These are phyloP conservation scores for Pneumocystis carinii DNA, from an alignment of 1,139 yeast genomes.

Conservation along the genomic window DNA sequence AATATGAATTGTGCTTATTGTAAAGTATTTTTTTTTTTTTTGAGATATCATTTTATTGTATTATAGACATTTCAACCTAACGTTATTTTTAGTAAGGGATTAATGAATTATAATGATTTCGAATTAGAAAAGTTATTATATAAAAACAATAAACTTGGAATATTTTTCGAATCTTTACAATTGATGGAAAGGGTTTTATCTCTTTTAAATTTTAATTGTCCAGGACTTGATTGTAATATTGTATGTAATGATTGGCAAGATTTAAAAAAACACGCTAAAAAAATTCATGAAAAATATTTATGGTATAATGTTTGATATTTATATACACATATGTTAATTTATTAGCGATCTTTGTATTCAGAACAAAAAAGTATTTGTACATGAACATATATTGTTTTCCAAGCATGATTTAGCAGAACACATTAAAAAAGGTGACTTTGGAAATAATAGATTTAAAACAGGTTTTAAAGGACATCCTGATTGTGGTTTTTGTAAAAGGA, in stretches of 20 bases:
- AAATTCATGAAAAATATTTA: slow-evolving; percentile 38
- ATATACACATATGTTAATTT: neutral
- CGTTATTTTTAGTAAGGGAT: slow-evolving; percentile 44
- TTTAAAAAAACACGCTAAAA: slow-evolving; percentile 49
- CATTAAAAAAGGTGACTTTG: slow-evolving; percentile 43
- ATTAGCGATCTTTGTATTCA: slow-evolving; percentile 45
- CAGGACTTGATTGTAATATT: slow-evolving; percentile 31
- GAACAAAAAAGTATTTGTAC: slow-evolving; percentile 61
- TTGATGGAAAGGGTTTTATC: slow-evolving; percentile 32
- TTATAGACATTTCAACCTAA: slow-evolving; percentile 38
- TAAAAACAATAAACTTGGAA: slow-evolving; percentile 21
- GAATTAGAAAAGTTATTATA: slow-evolving; percentile 24
- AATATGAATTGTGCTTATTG: slow-evolving; percentile 71
- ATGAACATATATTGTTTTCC: slow-evolving; percentile 51
- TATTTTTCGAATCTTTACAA: slow-evolving; percentile 21
- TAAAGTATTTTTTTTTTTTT: slow-evolving; percentile 18
- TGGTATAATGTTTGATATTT: slow-evolving; percentile 27
- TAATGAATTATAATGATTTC: slow-evolving; percentile 31
- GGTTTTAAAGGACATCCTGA: slow-evolving; percentile 86
- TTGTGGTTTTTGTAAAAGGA: slow-evolving; percentile 62
- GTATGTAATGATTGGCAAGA: slow-evolving; percentile 37
- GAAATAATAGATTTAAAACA: slow-evolving; percentile 21
- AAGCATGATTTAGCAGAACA: slow-evolving; percentile 54
- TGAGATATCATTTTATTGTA: neutral
- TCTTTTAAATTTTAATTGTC: slow-evolving; percentile 46